A percentile compares a stretch with the other conserved stretches of the same genome.
These are phyloP conservation scores for Penicillium sp. DNA, from an alignment of 2,329 filamentous ascomycete genomes.

Conservation along the genomic window DNA sequence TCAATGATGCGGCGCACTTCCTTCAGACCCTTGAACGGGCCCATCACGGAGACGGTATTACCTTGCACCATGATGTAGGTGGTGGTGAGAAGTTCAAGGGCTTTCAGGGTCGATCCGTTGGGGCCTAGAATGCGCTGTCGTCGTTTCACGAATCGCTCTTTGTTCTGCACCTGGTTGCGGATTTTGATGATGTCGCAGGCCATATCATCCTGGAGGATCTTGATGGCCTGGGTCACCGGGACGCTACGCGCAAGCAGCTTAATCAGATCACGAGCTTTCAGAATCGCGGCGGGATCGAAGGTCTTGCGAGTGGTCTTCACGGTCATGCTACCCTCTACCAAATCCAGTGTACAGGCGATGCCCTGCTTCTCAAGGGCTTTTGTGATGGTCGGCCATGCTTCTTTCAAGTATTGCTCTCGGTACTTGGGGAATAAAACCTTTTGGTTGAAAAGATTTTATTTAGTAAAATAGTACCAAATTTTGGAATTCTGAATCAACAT, in stretches of 20 bases:
- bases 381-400: conserved; percentile 91
- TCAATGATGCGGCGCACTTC: conserved; percentile 87
- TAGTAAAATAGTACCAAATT: too few species aligned
- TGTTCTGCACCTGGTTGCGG: conserved; percentile 84
- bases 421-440: conserved; percentile 83
- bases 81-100: conserved; percentile 85
- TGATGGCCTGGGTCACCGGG: conserved; percentile 70
- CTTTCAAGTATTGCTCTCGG: conserved; percentile 88
- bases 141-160: conserved; percentile 93
- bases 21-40: conserved; percentile 89
- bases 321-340: conserved; percentile 95
- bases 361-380: conserved; percentile 83
- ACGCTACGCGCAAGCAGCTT: conserved; percentile 90
- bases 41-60: conserved; percentile 92
- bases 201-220: conserved; percentile 89
- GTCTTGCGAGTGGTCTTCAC: conserved; percentile 94
- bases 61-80: conserved; percentile 96
- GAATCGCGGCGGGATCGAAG: conserved; percentile 86
- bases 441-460: neutral
- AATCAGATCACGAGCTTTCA: conserved; percentile 92
- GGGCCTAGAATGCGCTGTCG: conserved; percentile 91
- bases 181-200: conserved; percentile 98
- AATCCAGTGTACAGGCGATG: conserved; percentile 88
- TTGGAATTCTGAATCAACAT: too few species aligned
- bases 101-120: conserved; percentile 89